These are phyloP conservation scores for Penicillium ucsense DNA, from an alignment of 495 filamentous ascomycete genomes.

Conservation along the genomic window DNA sequence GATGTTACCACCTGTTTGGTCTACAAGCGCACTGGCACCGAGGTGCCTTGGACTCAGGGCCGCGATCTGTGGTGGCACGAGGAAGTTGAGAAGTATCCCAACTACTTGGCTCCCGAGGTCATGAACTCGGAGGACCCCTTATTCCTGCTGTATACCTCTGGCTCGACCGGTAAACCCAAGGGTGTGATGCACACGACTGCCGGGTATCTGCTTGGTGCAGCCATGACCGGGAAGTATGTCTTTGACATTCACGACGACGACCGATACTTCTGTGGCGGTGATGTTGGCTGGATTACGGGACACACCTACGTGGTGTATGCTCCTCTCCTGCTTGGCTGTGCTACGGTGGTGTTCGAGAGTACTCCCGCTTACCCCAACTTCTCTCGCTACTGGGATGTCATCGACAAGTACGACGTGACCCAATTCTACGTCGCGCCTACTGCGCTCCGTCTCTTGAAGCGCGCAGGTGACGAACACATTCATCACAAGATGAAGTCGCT, in stretches of 20 bases:
- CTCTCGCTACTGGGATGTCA: slow-evolving; percentile 97
- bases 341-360: slow-evolving; percentile 98
- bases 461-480: slow-evolving; percentile 86
- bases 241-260: slow-evolving; percentile 96
- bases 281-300: slow-evolving; percentile 99
- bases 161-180: slow-evolving; percentile 97
- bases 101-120: slow-evolving; percentile 76
- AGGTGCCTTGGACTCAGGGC: slow-evolving; percentile 81
- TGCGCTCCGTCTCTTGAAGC: slow-evolving; percentile 84
- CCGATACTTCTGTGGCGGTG: slow-evolving; percentile 93
- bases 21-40: slow-evolving; percentile 90
- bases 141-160: slow-evolving; percentile 96
- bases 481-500: slow-evolving; percentile 82
- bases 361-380: slow-evolving; percentile 96
- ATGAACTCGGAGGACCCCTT: slow-evolving; percentile 93
- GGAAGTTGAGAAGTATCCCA: slow-evolving; percentile 90
- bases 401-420: slow-evolving; percentile 87
- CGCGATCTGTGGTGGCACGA: slow-evolving; percentile 98
- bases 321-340: slow-evolving; percentile 80
- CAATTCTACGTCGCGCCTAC: slow-evolving; percentile 99
- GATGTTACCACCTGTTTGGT: slow-evolving; percentile 79
- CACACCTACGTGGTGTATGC: slow-evolving; percentile 99
- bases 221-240: slow-evolving; percentile 92
- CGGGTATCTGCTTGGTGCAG: slow-evolving; percentile 88
- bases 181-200: slow-evolving; percentile 97